Conservation (phyloP, 345 rosid genomes). For the Adansonia digitata region DNA sequence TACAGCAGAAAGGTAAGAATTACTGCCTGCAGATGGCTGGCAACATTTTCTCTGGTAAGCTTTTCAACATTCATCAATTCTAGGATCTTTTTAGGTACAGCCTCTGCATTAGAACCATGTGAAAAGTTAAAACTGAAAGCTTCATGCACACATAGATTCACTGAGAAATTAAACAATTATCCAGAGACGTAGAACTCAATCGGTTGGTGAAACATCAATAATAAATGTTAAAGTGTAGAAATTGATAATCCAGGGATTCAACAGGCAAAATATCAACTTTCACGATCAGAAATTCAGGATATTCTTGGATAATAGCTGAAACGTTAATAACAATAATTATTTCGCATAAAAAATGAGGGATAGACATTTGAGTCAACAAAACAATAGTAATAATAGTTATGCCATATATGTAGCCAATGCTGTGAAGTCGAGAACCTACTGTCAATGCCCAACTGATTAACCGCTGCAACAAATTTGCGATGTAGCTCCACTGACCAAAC, state of each 20-base stretch:
- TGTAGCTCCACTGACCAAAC: constrained; percentile 83
- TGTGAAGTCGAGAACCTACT: constrained; percentile 45
- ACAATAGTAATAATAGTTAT: background rate
- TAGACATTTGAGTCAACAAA: background rate
- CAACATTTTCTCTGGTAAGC: constrained; percentile 89
- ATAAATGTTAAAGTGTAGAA: background rate
- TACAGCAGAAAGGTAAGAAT: background rate
- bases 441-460: constrained; percentile 73
- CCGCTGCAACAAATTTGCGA: constrained; percentile 66
- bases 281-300: too few species aligned
- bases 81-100: constrained; percentile 94
- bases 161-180: background rate
- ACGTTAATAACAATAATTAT: background rate
- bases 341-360: background rate
- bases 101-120: constrained; percentile 49
- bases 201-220: background rate
- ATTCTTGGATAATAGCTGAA: background rate
- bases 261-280: background rate
- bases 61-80: constrained; percentile 89
- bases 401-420: background rate
- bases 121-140: background rate
- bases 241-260: background rate
- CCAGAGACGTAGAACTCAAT: constrained; percentile 22
- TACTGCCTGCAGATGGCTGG: constrained; percentile 90
- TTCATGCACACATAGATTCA: background rate